Evolutionary conservation across 306 rosid genomes (phyloP).

Genomic region (Inga leiocalycina): DNA sequence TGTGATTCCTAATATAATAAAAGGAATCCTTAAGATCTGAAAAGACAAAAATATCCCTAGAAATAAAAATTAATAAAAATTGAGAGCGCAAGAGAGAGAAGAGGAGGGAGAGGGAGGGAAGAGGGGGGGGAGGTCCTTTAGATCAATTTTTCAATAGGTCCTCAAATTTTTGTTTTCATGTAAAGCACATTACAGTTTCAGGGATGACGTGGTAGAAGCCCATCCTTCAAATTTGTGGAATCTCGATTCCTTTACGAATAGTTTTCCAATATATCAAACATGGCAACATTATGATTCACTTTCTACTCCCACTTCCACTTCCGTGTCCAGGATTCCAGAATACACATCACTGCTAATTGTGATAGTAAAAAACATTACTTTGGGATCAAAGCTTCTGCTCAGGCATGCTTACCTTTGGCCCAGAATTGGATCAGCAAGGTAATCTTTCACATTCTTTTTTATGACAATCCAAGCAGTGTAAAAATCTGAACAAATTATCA

Average conservation of each 20-base stretch:
- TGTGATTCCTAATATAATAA: background rate
- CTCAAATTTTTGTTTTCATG: background rate
- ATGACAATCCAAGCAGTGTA: constrained; percentile 97
- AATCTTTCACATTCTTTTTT: constrained; percentile 63
- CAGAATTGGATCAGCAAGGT: constrained; percentile 56
- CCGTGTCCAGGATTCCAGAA: background rate
- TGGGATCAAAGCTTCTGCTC: constrained; percentile 25
- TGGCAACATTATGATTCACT: background rate
- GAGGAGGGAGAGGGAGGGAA: background rate
- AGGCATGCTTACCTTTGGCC: constrained; percentile 65
- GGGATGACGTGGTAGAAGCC: background rate
- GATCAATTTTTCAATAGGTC: background rate
- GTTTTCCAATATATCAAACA: background rate
- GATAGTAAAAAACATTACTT: constrained; percentile 24
- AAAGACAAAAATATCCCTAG: background rate
- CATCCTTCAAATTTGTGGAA: background rate
- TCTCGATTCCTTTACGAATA: background rate
- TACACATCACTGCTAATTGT: constrained; percentile 1
- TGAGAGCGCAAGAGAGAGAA: background rate
- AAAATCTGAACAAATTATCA: constrained; percentile 62
- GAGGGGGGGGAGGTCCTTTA: background rate
- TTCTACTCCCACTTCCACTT: background rate
- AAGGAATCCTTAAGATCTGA: background rate
- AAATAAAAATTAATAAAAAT: background rate
- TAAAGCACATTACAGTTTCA: background rate